A percentile compares a stretch with the other conserved stretches of the same genome.
These are phyloP conservation scores for Herpetomonas samuelpessoai DNA, from an alignment of 208 protist species.

Conservation along the genomic window DNA sequence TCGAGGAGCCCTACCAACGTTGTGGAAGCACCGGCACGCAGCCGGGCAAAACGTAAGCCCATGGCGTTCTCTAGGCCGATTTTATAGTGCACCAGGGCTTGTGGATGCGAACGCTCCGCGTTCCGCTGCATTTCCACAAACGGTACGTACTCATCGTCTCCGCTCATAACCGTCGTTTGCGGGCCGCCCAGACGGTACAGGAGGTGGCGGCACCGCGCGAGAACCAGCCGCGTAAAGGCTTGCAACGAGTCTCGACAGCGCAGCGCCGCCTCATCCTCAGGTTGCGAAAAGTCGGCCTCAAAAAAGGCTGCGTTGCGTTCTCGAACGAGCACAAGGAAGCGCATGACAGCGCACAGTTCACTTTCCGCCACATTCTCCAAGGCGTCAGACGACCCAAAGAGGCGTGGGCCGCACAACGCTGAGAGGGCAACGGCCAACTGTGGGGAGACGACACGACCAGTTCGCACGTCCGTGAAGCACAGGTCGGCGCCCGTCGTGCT, in stretches of 20 bases:
- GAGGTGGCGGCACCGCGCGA: constrained; percentile 60
- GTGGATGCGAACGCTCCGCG: constrained; percentile 50
- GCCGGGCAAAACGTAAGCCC: constrained; percentile 50
- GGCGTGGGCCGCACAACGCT: constrained; percentile 23
- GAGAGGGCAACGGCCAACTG: constrained; percentile 33
- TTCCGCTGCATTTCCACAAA: constrained; percentile 64
- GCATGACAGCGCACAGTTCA: constrained; percentile 54
- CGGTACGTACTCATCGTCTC: constrained; percentile 67
- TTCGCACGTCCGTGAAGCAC: constrained; percentile 15
- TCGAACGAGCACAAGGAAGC: constrained; percentile 29
- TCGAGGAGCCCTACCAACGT: constrained; percentile 49
- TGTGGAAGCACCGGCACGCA: constrained; percentile 43
- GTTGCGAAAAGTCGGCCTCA: too few relatives aligned
- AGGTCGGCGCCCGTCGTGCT: constrained; percentile 4
- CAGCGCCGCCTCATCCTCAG: not conserved
- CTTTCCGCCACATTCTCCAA: constrained; percentile 61
- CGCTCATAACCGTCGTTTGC: constrained; percentile 52
- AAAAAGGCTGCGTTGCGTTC: too few relatives aligned
- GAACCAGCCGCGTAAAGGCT: constrained; percentile 37
- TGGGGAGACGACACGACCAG: constrained; percentile 11
- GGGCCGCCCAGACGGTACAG: constrained; percentile 49
- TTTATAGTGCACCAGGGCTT: constrained; percentile 63
- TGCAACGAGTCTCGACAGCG: constrained; percentile 2
- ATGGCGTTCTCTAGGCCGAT: constrained; percentile 69
- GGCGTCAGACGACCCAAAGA: constrained; percentile 39